Conservation (phyloP, 2,329 filamentous ascomycete species). For the Tolypocladium amazonense region DNA sequence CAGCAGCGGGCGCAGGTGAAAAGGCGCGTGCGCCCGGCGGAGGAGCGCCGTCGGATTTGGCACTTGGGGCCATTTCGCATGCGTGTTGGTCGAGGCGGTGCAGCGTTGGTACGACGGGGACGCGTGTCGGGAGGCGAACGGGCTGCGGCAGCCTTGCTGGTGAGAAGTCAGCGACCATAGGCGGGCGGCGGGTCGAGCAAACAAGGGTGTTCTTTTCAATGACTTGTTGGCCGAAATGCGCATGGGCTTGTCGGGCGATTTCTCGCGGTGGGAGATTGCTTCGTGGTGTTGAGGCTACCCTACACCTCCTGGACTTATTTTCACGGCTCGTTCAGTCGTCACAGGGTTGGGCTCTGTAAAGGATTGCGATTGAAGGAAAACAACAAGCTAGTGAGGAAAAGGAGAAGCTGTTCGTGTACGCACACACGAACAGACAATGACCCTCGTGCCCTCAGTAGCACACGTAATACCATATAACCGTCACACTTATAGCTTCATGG, state of each 20-base stretch:
- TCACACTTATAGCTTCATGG: no score
- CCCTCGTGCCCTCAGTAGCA: no score
- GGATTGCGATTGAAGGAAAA: no score
- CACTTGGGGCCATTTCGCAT: neutral
- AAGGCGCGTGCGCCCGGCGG: neutral
- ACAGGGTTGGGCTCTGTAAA: no score
- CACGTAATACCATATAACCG: no score
- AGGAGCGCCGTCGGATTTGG: neutral
- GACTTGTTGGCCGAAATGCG: neutral
- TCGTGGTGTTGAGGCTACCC: neutral
- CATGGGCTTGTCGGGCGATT: neutral
- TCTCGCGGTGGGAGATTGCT: neutral
- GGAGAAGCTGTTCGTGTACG: no score
- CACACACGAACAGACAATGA: no score
- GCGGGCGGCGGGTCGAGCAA: neutral
- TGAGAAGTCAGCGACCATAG: neutral
- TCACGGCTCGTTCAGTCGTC: no score
- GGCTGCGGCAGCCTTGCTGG: neutral
- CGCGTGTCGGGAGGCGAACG: neutral
- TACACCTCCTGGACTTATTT: no score
- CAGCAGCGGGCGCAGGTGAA: neutral
- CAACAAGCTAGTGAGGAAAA: no score
- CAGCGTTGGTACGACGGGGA: neutral
- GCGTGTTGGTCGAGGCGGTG: neutral
- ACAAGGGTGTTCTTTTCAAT: neutral